These are phyloP conservation scores for Lentinula detonsa DNA, from an alignment of 768 basidiomycete genomes.

Conservation along the genomic window DNA sequence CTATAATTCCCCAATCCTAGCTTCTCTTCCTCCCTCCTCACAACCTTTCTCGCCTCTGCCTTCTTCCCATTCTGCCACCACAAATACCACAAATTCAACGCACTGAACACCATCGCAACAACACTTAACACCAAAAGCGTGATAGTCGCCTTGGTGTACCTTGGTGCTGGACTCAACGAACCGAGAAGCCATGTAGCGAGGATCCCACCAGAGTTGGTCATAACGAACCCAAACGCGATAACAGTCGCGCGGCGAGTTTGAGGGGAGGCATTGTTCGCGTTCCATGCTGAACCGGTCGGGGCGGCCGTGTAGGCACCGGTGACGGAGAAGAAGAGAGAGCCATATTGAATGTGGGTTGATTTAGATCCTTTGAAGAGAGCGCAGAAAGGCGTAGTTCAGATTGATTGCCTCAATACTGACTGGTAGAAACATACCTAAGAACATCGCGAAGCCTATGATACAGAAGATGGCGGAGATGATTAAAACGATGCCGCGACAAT, in stretches of 20 bases:
- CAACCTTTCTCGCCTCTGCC: constrained; percentile 12
- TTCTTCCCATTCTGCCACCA: constrained; percentile 19
- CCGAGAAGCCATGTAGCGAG: constrained; percentile 58
- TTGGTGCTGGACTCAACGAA: constrained; percentile 16
- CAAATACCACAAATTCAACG: constrained; percentile 19
- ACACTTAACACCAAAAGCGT: constrained; percentile 11
- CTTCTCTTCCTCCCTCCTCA: constrained; percentile 15
- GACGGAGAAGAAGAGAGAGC: constrained; percentile 27
- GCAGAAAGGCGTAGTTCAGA: neutral
- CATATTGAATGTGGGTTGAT: constrained; percentile 22
- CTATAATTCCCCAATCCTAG: constrained; percentile 19
- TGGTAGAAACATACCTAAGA: constrained; percentile 34
- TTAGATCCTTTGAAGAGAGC: constrained; percentile 8
- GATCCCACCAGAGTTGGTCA: constrained; percentile 56
- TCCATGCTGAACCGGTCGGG: constrained; percentile 28
- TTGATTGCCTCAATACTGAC: neutral
- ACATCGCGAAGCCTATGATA: constrained; percentile 49
- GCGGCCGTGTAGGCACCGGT: constrained; percentile 25
- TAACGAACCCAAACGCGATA: constrained; percentile 50
- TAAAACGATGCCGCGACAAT: constrained; percentile 39
- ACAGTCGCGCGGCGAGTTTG: constrained; percentile 46
- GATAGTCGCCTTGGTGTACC: constrained; percentile 15
- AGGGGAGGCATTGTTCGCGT: constrained; percentile 32
- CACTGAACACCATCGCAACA: constrained; percentile 13
- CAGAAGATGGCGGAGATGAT: constrained; percentile 38